Conservation (phyloP, 2,329 filamentous ascomycete species). For the Sphaerostilbella broomeana region DNA sequence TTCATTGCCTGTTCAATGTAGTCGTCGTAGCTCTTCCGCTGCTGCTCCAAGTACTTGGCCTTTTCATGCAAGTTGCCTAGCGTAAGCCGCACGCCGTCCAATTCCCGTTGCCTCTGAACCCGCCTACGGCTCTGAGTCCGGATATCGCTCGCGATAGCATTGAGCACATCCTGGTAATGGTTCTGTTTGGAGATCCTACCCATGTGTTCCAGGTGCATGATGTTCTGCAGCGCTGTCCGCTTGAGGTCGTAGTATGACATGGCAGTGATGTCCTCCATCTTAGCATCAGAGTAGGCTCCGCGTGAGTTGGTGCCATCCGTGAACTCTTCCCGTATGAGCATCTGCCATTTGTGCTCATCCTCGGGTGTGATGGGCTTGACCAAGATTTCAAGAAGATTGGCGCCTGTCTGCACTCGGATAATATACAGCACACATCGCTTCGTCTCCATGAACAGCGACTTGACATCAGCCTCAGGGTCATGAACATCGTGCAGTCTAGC, state of each 20-base stretch:
- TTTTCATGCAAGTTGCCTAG: slow-evolving; percentile 74
- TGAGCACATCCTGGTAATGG: slow-evolving; percentile 95
- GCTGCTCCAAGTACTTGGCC: slow-evolving; percentile 85
- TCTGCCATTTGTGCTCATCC: slow-evolving; percentile 83
- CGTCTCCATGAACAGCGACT: slow-evolving; percentile 94
- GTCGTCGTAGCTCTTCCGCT: slow-evolving; percentile 96
- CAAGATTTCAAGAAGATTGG: slow-evolving; percentile 90
- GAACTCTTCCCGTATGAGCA: slow-evolving; percentile 77
- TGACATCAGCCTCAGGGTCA: slow-evolving; percentile 87
- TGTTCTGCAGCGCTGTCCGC: slow-evolving; percentile 86
- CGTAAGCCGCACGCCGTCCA: slow-evolving; percentile 76
- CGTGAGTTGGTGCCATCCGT: slow-evolving; percentile 57
- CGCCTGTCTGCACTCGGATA: slow-evolving; percentile 87
- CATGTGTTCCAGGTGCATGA: slow-evolving; percentile 78
- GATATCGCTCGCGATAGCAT: slow-evolving; percentile 93
- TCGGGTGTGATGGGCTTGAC: slow-evolving; percentile 81
- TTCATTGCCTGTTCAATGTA: slow-evolving; percentile 99
- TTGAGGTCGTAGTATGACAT: slow-evolving; percentile 92
- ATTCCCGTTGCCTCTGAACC: slow-evolving; percentile 82
- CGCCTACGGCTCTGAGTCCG: slow-evolving; percentile 91
- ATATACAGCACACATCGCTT: slow-evolving; percentile 97
- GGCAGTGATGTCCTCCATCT: slow-evolving; percentile 81
- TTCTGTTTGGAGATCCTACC: slow-evolving; percentile 87
- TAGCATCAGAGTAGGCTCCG: slow-evolving; percentile 83
- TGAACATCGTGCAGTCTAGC: slow-evolving; percentile 85